A percentile compares a stretch with the other conserved stretches of the same genome.
Evolutionary conservation across 176 grass and related monocot species (phyloP).

Genomic region (Aegilops longissima): DNA sequence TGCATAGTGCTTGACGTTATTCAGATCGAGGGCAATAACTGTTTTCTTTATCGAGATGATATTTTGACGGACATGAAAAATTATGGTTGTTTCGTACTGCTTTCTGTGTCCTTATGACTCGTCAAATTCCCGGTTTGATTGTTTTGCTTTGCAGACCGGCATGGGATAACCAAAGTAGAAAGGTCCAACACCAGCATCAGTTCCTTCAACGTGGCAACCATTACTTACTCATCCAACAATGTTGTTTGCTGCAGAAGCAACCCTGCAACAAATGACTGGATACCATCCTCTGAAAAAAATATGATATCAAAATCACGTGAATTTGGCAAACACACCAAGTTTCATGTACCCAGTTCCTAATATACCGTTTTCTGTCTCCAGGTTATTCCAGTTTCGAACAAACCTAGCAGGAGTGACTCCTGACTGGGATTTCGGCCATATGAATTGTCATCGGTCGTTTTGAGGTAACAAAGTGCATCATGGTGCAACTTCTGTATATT

Average conservation of each 20-base stretch:
- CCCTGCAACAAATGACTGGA: conserved; percentile 90
- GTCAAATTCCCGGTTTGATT: not conserved
- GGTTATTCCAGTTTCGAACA: conserved; percentile 72
- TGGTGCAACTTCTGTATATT: not conserved
- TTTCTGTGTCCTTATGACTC: not conserved
- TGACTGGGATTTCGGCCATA: not conserved
- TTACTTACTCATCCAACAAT: conserved; percentile 31
- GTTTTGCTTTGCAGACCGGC: conserved; percentile 57
- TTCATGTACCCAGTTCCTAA: not conserved
- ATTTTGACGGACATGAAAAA: not conserved
- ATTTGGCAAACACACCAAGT: not conserved
- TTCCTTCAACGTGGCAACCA: conserved; percentile 17
- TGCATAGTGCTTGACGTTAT: conserved; percentile 3
- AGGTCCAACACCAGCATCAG: conserved; percentile 41
- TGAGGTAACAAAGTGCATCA: conserved; percentile 16
- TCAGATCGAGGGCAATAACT: not conserved
- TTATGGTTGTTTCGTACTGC: not conserved
- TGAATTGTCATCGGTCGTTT: not conserved
- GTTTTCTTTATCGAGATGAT: not conserved
- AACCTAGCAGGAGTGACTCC: conserved; percentile 70
- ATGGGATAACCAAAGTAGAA: conserved; percentile 75
- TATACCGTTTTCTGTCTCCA: conserved; percentile 13
- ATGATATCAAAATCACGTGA: not conserved
- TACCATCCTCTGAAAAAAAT: conserved; percentile 30
- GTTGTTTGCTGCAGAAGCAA: conserved; percentile 50